Evolutionary conservation across 805 yeast genomes (phyloP), one percentile per base, ranked within the genome.

Genomic region (Barnettozyma californica): DNA sequence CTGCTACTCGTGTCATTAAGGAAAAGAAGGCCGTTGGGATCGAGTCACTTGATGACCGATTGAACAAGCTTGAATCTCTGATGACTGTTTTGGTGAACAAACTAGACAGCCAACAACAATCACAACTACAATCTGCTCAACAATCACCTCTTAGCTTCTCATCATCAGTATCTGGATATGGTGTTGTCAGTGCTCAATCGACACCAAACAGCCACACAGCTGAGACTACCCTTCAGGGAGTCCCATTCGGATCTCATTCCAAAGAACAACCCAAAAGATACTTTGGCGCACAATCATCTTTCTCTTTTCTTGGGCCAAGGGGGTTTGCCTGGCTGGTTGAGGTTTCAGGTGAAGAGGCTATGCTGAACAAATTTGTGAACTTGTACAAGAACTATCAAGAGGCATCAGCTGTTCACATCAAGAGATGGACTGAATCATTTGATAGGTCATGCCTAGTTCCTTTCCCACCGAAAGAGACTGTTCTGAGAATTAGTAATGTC

Each of bases 291-390:
- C 64, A 58, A 33, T 52, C 57, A 1, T 51, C 58, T 0, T 54
- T 74, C 45, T 70, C 77, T 1, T 51, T 75, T n/a, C 65, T 75
- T 41, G 68, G 76, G 6, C 55, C 63, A 4, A 50, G 56, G 35
- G 80, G 81, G 10, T 34, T 75, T 7, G 55, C 58, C 36, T 72
- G 78, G 77, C 52, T 76, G 21, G 45, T 53, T 5, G 53, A 50
- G 29, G 49, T 48, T 13, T 45, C 55, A 4, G 56, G 56, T 19
- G 64, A 60, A 37, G 49, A 53, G 2, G 33, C 51, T 2, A 34
- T 61, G 1, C 25, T 46, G 0, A 23, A 31, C 1, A 67, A 64
- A 1, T 61, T 69, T 39, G 53, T 55, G 23, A 49, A 48, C 3
- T 36, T 70, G 11, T 53, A 63, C 14, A 27, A 51, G 5, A 51